phyloP scores from a whole-genome alignment of 1,284 basidiomycete species.

The Caloboletus inedulis region DNA sequence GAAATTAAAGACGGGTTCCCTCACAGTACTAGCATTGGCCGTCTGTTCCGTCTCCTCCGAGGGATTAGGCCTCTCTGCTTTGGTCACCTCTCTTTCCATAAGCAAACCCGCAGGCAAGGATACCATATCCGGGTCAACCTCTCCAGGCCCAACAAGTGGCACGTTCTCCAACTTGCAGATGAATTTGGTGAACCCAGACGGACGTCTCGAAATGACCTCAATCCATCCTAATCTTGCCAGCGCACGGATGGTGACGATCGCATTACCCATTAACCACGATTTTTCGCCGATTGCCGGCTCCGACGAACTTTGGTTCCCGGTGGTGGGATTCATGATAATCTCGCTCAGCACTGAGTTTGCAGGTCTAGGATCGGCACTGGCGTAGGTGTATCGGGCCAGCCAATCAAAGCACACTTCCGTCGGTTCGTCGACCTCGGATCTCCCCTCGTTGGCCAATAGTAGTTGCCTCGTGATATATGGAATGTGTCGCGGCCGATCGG shows the following conservation, averaged over 20 bases:
- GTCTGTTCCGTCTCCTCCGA: slow-evolving; percentile 8
- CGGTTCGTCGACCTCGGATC: slow-evolving; percentile 77
- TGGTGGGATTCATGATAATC: slow-evolving; percentile 56
- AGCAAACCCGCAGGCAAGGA: slow-evolving; percentile 71
- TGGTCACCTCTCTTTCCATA: slow-evolving; percentile 58
- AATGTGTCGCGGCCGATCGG: slow-evolving; percentile 81
- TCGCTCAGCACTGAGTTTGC: slow-evolving; percentile 79
- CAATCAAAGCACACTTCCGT: slow-evolving; percentile 99
- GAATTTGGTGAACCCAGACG: slow-evolving; percentile 87
- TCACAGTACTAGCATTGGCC: slow-evolving; percentile 11
- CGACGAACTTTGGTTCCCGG: slow-evolving; percentile 27
- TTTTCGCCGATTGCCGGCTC: slow-evolving; percentile 55
- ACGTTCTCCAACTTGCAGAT: slow-evolving; percentile 91
- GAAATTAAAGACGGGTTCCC: background rate
- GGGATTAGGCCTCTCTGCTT: slow-evolving; percentile 29
- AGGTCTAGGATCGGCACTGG: slow-evolving; percentile 90
- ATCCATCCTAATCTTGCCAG: slow-evolving; percentile 84
- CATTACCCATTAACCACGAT: slow-evolving; percentile 87
- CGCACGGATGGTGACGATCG: slow-evolving; percentile 81
- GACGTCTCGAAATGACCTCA: slow-evolving; percentile 81
- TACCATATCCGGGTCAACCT: slow-evolving; percentile 74
- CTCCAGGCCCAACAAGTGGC: slow-evolving; percentile 78
- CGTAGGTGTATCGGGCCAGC: slow-evolving; percentile 93
- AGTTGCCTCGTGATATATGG: slow-evolving; percentile 87
- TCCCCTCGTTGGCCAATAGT: slow-evolving; percentile 82